Conservation (phyloP, 495 filamentous ascomycete genomes). For the Pseudevernia furfuracea region DNA sequence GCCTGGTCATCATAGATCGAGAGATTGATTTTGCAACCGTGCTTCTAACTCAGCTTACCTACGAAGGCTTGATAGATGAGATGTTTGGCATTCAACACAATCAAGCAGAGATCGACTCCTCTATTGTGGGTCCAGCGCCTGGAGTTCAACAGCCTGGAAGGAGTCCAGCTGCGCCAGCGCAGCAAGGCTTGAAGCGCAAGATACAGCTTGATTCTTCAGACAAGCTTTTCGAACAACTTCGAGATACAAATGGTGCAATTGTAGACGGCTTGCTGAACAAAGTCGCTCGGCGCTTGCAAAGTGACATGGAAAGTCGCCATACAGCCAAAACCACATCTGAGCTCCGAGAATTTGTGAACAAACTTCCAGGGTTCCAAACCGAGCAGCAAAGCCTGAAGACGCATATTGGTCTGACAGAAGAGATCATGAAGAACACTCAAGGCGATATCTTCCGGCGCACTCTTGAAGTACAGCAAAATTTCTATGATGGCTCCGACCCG, state of each 20-base stretch:
- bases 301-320: conserved; percentile 84
- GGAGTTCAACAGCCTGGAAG: conserved; percentile 50
- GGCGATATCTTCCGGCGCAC: conserved; percentile 80
- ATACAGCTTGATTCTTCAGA: conserved; percentile 86
- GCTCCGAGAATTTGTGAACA: conserved; percentile 84
- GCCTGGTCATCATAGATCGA: conserved; percentile 88
- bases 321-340: conserved; percentile 81
- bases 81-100: conserved; percentile 80
- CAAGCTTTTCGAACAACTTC: conserved; percentile 77
- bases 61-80: conserved; percentile 94
- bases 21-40: conserved; percentile 88
- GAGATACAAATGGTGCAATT: conserved; percentile 92
- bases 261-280: conserved; percentile 84
- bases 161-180: conserved; percentile 42
- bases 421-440: conserved; percentile 85
- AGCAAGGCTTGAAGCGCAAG: conserved; percentile 73
- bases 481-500: conserved; percentile 85
- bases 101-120: conserved; percentile 87
- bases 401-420: conserved; percentile 87
- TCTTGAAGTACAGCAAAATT: conserved; percentile 90
- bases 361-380: conserved; percentile 83
- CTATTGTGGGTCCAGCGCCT: conserved; percentile 69
- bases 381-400: conserved; percentile 88
- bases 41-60: conserved; percentile 90
- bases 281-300: conserved; percentile 78